phyloP scores from a whole-genome alignment of 2,329 filamentous ascomycete species.

The Colletotrichum nymphaeae region DNA sequence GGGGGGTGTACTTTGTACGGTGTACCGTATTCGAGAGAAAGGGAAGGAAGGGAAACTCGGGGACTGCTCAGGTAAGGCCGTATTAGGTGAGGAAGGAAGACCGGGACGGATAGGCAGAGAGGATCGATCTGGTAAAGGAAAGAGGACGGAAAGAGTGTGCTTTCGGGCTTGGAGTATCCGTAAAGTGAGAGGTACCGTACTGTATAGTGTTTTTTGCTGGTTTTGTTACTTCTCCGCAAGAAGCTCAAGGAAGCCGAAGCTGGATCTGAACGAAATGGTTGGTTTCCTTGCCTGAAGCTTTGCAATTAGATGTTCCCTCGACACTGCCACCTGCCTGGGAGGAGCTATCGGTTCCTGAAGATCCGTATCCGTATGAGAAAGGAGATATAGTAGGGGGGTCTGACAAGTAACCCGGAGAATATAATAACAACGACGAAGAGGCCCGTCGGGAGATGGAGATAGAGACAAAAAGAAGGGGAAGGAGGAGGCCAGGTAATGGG shows the following conservation, averaged over 20 bases:
- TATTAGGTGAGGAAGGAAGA: neutral
- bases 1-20: neutral
- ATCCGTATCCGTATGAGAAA: neutral
- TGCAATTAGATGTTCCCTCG: conserved; percentile 22
- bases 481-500: conserved; percentile 7
- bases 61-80: neutral
- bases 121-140: neutral
- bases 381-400: neutral
- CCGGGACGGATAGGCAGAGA: neutral
- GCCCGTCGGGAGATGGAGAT: conserved; percentile 1
- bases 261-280: neutral
- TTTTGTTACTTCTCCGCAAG: neutral
- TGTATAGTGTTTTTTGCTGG: neutral
- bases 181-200: neutral
- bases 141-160: neutral
- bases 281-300: neutral
- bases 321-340: conserved; percentile 27
- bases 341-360: neutral
- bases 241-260: neutral
- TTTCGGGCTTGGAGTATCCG: neutral
- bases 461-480: conserved; percentile 18
- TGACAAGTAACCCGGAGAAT: neutral
- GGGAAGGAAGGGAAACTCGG: neutral
- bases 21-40: neutral
- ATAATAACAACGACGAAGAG: neutral